Conservation (phyloP, 2,329 filamentous ascomycete genomes). For the Cryphonectria naterciae region DNA sequence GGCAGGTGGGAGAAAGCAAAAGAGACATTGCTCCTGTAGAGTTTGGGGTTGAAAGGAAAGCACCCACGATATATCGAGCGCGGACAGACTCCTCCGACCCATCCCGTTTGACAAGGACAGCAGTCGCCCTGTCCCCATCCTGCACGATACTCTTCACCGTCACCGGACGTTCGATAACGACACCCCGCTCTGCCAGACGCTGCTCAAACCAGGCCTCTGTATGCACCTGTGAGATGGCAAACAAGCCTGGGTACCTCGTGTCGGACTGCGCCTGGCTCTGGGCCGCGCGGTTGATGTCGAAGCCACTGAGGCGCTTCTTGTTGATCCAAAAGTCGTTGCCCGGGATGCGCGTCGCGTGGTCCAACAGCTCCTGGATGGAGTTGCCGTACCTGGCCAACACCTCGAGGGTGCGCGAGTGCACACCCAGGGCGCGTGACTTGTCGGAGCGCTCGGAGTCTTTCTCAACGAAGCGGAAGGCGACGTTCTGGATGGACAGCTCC, state of each 20-base stretch:
- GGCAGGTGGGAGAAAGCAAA: too few relatives aligned
- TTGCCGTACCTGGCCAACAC: constrained; percentile 51
- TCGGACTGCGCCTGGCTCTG: constrained; percentile 26
- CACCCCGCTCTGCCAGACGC: constrained; percentile 35
- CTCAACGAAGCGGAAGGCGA: constrained; percentile 46
- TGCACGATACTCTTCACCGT: constrained; percentile 38
- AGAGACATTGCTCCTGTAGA: background rate
- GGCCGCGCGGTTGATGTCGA: constrained; percentile 16
- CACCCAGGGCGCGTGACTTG: constrained; percentile 47
- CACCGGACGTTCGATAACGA: constrained; percentile 37
- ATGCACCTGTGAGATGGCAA: constrained; percentile 41
- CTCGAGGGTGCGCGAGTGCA: constrained; percentile 56
- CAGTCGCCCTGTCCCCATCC: constrained; percentile 37
- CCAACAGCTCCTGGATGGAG: constrained; percentile 42
- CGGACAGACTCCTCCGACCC: constrained; percentile 35
- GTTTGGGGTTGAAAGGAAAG: background rate
- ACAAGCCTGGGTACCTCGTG: constrained; percentile 38
- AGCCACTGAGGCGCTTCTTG: constrained; percentile 30
- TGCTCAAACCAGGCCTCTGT: constrained; percentile 41
- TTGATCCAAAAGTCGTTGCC: constrained; percentile 45
- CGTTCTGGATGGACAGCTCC: constrained; percentile 39
- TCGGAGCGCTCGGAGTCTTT: constrained; percentile 38
- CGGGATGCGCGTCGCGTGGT: constrained; percentile 41
- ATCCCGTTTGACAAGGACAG: constrained; percentile 32
- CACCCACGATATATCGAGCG: constrained; percentile 41